Base-by-base conservation (phyloP, 192 early-diverging fungal species). In the Dissophora globulifera region DNA sequence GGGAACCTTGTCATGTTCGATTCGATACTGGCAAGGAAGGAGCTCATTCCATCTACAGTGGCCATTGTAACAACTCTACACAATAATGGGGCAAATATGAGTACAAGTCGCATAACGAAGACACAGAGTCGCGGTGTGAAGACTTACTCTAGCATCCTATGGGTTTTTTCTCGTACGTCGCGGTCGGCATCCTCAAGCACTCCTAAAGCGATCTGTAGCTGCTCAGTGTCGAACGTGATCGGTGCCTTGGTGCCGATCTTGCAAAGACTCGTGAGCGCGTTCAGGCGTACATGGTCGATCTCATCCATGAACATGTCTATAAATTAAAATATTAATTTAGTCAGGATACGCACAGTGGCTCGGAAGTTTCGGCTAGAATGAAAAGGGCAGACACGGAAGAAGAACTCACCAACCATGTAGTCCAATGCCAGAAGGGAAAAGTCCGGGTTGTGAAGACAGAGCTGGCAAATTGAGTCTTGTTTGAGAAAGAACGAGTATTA, bases 271-370 rank as follows among this genome's bases (percentile, higher is more conserved):
- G 83, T 83, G 31, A 97, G 88, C 1, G 95, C 88, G 41, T 94
- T 90, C 7, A 95, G 65, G 0, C 97, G 90, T 4, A 99, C 92
- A 40, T 82, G 82, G 62, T 92, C 88, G 67, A 93, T 93, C 70
- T 96, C 95, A 80, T 99, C 97, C 80, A 97, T 96, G 63, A 99
- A 95, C 93, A 99, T 99, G 57, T 97, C 96, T 89, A n/a, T n/a
- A n/a, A n/a, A n/a, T n/a, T n/a, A n/a, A n/a, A n/a, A n/a, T n/a
- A n/a, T n/a, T n/a, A n/a, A n/a, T n/a, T n/a, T n/a, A n/a, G n/a
- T n/a, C n/a, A n/a, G n/a, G n/a, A n/a, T n/a, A n/a, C n/a, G n/a
- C n/a, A n/a, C n/a, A n/a, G n/a, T n/a, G n/a, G n/a, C n/a, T n/a
- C n/a, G n/a, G n/a, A n/a, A n/a, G n/a, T n/a, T n/a, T n/a, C n/a